Conservation (phyloP, 257 asterid genomes). For the Verbena officinalis region DNA sequence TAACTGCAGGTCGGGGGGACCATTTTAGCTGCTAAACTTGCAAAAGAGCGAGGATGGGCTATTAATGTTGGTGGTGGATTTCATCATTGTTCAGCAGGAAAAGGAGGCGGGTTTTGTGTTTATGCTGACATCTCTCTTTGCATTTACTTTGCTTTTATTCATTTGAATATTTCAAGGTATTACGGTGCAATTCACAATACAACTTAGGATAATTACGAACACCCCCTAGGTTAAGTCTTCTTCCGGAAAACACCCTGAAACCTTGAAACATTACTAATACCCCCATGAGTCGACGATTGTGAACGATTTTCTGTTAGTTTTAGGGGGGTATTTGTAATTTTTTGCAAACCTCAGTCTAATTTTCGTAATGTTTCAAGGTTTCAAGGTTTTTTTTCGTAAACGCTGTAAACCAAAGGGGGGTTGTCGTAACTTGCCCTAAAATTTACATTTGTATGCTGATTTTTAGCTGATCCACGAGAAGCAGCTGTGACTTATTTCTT, state of each 20-base stretch:
- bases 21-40: constrained; percentile 91
- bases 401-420: too few relatives aligned
- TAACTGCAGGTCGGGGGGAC: constrained; percentile 88
- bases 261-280: too few relatives aligned
- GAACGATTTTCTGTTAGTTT: too few relatives aligned
- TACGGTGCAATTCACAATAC: constrained; percentile 20
- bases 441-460: neutral
- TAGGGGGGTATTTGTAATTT: too few relatives aligned
- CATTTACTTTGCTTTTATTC: constrained; percentile 74
- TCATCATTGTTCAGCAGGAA: constrained; percentile 90
- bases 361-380: too few relatives aligned
- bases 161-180: constrained; percentile 78
- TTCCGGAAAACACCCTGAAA: too few relatives aligned
- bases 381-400: too few relatives aligned
- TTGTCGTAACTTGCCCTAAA: too few relatives aligned
- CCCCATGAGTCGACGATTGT: too few relatives aligned
- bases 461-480: constrained; percentile 13
- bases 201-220: too few relatives aligned
- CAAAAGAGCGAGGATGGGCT: constrained; percentile 97
- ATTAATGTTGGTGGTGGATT: constrained; percentile 97
- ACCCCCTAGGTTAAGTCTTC: too few relatives aligned
- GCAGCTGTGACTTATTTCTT: constrained; percentile 14
- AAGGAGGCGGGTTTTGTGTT: constrained; percentile 95
- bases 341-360: too few relatives aligned
- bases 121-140: constrained; percentile 94